These are phyloP conservation scores for Jaminaea rosea DNA, from an alignment of 1,284 basidiomycete genomes.

Conservation along the genomic window DNA sequence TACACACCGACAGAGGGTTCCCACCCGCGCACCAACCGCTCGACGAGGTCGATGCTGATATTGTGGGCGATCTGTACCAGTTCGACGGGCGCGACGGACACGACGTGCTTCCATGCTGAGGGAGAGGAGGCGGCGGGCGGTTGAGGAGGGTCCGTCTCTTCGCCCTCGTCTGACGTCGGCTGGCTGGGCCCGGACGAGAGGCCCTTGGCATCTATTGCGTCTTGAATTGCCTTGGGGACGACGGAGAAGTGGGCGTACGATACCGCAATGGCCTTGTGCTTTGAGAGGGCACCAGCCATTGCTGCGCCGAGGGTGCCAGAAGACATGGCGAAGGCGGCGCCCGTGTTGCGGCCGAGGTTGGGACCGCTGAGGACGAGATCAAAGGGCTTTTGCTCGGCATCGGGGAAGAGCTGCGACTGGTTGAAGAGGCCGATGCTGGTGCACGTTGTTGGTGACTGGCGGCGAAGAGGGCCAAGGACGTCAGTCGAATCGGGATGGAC, in stretches of 20 bases:
- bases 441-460: slow-evolving; percentile 37
- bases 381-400: slow-evolving; percentile 6
- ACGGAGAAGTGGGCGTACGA: slow-evolving; percentile 38
- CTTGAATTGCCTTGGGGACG: not conserved
- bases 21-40: slow-evolving; percentile 33
- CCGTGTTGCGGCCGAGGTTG: slow-evolving; percentile 45
- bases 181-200: too few species aligned
- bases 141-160: too few species aligned
- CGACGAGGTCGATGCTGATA: slow-evolving; percentile 18
- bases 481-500: not conserved
- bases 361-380: slow-evolving; percentile 44
- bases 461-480: not conserved
- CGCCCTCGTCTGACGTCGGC: too few species aligned
- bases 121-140: too few species aligned
- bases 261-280: slow-evolving; percentile 30
- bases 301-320: slow-evolving; percentile 44
- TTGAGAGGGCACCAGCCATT: slow-evolving; percentile 30
- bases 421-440: slow-evolving; percentile 41
- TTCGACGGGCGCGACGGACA: slow-evolving; percentile 2
- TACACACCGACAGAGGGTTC: slow-evolving; percentile 29
- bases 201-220: not conserved
- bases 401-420: slow-evolving; percentile 19
- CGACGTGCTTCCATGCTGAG: too few species aligned
- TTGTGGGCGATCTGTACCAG: slow-evolving; percentile 18
- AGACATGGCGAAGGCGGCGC: slow-evolving; percentile 39